Percentiles rank a stretch among this genome's conserved stretches.
Conservation (phyloP, 1,139 yeast species). For the Suhomyces yuchorum region DNA sequence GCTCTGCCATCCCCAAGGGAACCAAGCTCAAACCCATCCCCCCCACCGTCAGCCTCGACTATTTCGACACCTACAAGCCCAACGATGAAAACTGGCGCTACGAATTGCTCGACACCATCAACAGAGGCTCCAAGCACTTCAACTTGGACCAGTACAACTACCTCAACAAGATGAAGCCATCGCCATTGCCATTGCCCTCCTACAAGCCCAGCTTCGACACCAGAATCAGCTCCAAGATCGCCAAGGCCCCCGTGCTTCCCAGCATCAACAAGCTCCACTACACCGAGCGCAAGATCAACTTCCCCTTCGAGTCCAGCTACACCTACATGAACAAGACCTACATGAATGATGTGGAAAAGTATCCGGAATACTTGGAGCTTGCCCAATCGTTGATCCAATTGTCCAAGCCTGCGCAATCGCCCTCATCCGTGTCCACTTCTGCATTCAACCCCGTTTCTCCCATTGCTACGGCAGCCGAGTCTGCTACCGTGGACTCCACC, state of each 20-base stretch:
- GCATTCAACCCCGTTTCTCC: conserved; percentile 2
- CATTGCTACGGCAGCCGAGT: conserved; percentile 1
- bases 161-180: conserved; percentile 23
- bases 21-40: conserved; percentile 36
- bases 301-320: conserved; percentile 58
- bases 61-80: conserved; percentile 51
- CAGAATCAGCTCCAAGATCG: conserved; percentile 39
- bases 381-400: conserved; percentile 48
- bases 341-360: conserved; percentile 46
- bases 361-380: conserved; percentile 52
- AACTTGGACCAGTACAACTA: conserved; percentile 34
- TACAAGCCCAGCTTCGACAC: conserved; percentile 45
- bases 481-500: neutral
- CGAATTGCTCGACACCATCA: conserved; percentile 43
- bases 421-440: conserved; percentile 1
- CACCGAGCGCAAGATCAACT: conserved; percentile 46
- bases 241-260: conserved; percentile 33
- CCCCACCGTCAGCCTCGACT: conserved; percentile 50
- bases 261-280: conserved; percentile 20
- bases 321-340: conserved; percentile 52
- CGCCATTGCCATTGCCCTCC: conserved; percentile 11
- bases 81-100: conserved; percentile 52
- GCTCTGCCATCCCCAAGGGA: conserved; percentile 26
- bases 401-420: conserved; percentile 20
- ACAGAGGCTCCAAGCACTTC: conserved; percentile 33